A percentile compares a stretch with the other conserved stretches of the same genome.
Conservation (phyloP, 192 early-diverging fungal species). For the Thoreauomyces humboldtii region DNA sequence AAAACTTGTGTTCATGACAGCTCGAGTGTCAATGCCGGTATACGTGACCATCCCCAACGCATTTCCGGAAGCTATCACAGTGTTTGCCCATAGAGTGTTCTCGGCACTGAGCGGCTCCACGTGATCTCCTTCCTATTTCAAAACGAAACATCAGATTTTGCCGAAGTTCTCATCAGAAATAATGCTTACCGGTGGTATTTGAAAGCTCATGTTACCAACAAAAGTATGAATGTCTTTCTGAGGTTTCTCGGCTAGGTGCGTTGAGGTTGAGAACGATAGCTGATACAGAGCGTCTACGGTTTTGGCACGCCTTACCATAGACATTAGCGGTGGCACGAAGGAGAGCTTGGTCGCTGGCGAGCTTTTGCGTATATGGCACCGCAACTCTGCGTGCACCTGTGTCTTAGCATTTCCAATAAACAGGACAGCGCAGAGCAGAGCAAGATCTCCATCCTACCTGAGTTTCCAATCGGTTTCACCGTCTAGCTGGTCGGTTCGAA, state of each 20-base stretch:
- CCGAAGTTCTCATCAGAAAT: not conserved
- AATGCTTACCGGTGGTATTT: constrained; percentile 1
- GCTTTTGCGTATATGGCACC: constrained; percentile 75
- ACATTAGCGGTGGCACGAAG: constrained; percentile 65
- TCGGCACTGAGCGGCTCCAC: constrained; percentile 77
- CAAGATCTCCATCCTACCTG: constrained; percentile 46
- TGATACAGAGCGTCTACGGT: too few species aligned
- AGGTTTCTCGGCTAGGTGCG: constrained; percentile 77
- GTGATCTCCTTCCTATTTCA: constrained; percentile 16
- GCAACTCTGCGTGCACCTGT: constrained; percentile 72
- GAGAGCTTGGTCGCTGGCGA: constrained; percentile 58
- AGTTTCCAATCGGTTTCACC: constrained; percentile 99
- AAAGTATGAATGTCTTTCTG: constrained; percentile 94
- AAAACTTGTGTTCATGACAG: constrained; percentile 94
- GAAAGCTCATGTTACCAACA: constrained; percentile 66
- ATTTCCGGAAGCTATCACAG: constrained; percentile 87
- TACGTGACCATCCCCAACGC: constrained; percentile 85
- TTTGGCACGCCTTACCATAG: too few species aligned
- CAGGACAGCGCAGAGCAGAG: too few species aligned
- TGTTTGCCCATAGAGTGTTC: constrained; percentile 95
- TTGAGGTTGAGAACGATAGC: too few species aligned
- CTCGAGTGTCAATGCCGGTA: constrained; percentile 89
- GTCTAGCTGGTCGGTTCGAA: constrained; percentile 94
- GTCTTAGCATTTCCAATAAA: too few species aligned
- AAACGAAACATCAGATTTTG: not conserved